Conservation (phyloP, 140 eudicot genomes). For the Anethum foeniculum region DNA sequence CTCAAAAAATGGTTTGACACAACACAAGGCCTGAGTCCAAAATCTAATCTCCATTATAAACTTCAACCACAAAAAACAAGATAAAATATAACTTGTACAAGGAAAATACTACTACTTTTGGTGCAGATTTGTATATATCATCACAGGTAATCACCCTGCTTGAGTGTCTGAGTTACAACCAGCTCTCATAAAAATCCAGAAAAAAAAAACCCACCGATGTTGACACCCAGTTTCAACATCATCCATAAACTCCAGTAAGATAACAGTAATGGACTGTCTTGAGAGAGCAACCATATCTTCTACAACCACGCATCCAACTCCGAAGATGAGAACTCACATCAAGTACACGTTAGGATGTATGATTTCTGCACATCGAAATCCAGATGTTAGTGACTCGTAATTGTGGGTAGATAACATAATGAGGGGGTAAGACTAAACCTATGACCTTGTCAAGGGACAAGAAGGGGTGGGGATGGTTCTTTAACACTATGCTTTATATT, state of each 20-base stretch:
- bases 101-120: background rate
- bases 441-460: background rate
- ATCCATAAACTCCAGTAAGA: background rate
- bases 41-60: background rate
- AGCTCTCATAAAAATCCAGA: conserved; percentile 3
- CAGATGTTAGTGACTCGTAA: background rate
- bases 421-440: background rate
- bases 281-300: background rate
- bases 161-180: background rate
- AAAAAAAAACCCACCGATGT: background rate
- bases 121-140: background rate
- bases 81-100: background rate
- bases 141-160: conserved; percentile 10
- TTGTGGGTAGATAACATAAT: background rate
- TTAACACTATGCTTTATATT: background rate
- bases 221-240: background rate
- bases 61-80: background rate
- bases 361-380: background rate
- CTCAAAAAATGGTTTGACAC: background rate
- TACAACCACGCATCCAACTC: background rate
- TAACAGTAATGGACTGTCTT: background rate
- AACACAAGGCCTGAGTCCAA: background rate
- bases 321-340: background rate
- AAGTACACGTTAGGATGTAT: background rate
- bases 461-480: background rate